Evolutionary conservation across 176 grass and related monocot genomes (phyloP), one percentile per base, ranked within the genome.

Genomic region (Neostapfia colusana): DNA sequence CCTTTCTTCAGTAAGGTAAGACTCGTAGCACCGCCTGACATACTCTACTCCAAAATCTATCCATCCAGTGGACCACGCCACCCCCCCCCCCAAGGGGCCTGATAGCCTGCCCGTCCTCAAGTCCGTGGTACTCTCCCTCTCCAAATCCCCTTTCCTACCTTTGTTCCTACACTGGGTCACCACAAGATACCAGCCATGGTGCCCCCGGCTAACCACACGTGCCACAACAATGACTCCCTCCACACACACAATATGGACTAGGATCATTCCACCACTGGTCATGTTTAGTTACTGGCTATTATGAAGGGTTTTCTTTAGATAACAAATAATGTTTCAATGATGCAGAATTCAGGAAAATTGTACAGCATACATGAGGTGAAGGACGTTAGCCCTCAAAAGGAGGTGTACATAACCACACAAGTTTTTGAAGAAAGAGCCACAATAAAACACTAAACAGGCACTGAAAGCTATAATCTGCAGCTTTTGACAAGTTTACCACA

Each of bases 401-500:
- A 5, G 39, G n/a, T 20, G 37, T 60, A 20, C 10, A n/a, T 8
- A 75, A 59, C 18, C 1, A 48, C 57, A 3, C 36, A 15, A 38
- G 67, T n/a, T n/a, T n/a, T n/a, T n/a, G n/a, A 56, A 13, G 3
- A 37, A 56, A 56, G 35, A 55, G 20, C 8, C 1, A 21, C 18
- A 71, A 14, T 12, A 49, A 56, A 72, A 45, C 26, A 63, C 36
- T 46, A 44, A 72, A 21, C 56, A 65, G 3, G 65, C 1, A 70
- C 35, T 9, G 3, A 1, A 49, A 68, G 28, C 69, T 40, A 60
- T 1, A 4, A 50, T 53, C 55, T 17, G 27, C 10, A 24, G 16
- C n/a, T 44, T 82, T 64, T 63, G 56, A 40, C 25, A 78, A 79
- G 24, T 50, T 23, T 24, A 76, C 23, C 61, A 54, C 37, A 68